Base-by-base conservation (phyloP, 306 rosid genomes). In the Cicer chorassanicum region DNA sequence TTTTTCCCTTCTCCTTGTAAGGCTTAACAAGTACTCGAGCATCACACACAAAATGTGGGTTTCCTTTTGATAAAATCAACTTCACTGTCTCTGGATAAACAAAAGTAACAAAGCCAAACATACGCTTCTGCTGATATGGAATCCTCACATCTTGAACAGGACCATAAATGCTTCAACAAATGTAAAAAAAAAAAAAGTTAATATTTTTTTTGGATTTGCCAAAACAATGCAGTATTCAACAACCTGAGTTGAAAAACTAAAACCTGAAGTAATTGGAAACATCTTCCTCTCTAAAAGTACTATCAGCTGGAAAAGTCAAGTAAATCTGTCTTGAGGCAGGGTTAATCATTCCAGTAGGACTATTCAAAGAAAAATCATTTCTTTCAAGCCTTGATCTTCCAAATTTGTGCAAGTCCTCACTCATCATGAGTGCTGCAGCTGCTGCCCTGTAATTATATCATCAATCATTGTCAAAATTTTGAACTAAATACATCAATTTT, bases 1-100 rank as follows among this genome's bases (percentile, higher is more conserved):
- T 93, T 86, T 95, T 95, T 75, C 99, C 99, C 73, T 95, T 95
- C 87, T 95, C 99, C 89, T 95, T 95, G 84, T 95, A 95, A 82
- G 99, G 99, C 87, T 95, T 95, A 19, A 94, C 99, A n/a, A 94
- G 96, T 56, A 94, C 99, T 41, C 99, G 70, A 40, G 99, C 97
- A 89, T 94, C 99, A 79, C 99, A 92, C 6, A 94, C 97, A 41
- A 94, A 94, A 86, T 94, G 98, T 59, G 99, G 99, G 80, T 94
- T 94, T 63, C 99, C 99, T 72, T 94, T 94, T 1, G 98, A 93
- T 64, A 94, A 80, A 62, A 92, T 92, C 44, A 87, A 88, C 91
- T 94, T 94, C 86, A 94, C 99, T 0, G 99, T 94, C 66, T 90
- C 99, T 0, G 99, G 86, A 46, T 85, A 94, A 73, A 94, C 92